Conservation (phyloP, 345 rosid genomes). For the Ceriops decandra region DNA sequence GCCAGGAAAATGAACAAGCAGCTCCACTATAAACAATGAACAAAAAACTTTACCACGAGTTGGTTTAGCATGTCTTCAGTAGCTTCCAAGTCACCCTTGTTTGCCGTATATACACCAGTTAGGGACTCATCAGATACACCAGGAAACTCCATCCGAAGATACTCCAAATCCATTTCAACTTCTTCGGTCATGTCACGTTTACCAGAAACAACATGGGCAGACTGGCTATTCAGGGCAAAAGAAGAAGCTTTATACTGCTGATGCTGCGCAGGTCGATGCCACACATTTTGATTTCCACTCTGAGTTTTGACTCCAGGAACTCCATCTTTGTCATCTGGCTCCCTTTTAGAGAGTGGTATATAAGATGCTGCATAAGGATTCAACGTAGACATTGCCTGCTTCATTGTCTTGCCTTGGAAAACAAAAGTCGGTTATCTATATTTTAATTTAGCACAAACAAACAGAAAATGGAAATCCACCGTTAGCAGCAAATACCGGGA, state of each 20-base stretch:
- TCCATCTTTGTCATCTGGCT: constrained; percentile 19
- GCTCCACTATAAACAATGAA: not conserved
- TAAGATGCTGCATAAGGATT: constrained; percentile 79
- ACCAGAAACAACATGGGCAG: constrained; percentile 30
- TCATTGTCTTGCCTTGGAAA: constrained; percentile 40
- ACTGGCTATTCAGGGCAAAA: constrained; percentile 22
- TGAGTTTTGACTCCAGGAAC: constrained; percentile 11
- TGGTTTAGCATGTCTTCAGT: constrained; percentile 73
- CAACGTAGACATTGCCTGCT: constrained; percentile 56
- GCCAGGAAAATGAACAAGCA: not conserved
- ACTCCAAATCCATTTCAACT: constrained; percentile 68
- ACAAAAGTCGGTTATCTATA: not conserved
- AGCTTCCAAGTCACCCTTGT: constrained; percentile 70
- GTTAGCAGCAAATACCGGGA: not conserved
- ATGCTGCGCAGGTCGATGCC: constrained; percentile 30
- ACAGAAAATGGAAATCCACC: not conserved
- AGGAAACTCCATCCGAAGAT: constrained; percentile 58
- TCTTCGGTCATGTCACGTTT: constrained; percentile 34
- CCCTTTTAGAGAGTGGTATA: constrained; percentile 67
- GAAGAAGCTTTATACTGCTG: constrained; percentile 30
- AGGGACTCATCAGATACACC: constrained; percentile 70
- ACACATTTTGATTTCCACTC: constrained; percentile 25
- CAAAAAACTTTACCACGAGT: constrained; percentile 57
- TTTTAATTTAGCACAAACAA: not conserved
- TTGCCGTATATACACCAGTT: constrained; percentile 66